A percentile compares a stretch with the other conserved stretches of the same genome.
Conservation (phyloP, 768 basidiomycete genomes). For the Termitomyces bulborhizus region DNA sequence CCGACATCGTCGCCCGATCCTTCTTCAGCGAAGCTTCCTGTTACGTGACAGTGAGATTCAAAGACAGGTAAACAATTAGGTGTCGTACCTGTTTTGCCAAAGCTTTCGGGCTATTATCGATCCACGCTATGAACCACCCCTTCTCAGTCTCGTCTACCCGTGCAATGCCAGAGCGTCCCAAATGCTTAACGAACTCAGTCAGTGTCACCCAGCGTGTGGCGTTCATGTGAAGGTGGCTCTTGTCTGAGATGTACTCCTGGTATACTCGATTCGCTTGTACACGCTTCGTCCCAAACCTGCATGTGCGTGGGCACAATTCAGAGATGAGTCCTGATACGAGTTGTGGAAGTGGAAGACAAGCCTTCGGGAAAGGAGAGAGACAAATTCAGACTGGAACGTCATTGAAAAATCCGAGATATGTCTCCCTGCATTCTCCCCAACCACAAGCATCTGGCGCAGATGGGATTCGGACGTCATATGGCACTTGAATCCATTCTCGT, state of each 20-base stretch:
- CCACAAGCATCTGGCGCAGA: constrained; percentile 87
- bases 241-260: constrained; percentile 96
- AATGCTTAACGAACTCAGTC: constrained; percentile 89
- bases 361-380: constrained; percentile 83
- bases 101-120: constrained; percentile 93
- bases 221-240: constrained; percentile 96
- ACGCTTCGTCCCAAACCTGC: constrained; percentile 88
- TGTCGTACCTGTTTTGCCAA: constrained; percentile 75
- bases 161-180: constrained; percentile 80
- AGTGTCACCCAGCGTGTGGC: constrained; percentile 96
- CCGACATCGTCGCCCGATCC: constrained; percentile 84
- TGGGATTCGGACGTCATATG: constrained; percentile 86
- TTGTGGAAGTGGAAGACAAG: constrained; percentile 23
- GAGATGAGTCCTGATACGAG: background rate
- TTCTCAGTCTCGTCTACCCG: constrained; percentile 98
- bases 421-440: constrained; percentile 88
- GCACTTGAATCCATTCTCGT: constrained; percentile 99
- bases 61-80: background rate
- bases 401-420: constrained; percentile 89
- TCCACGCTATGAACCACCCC: constrained; percentile 97
- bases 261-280: constrained; percentile 94
- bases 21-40: constrained; percentile 86
- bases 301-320: background rate
- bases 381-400: constrained; percentile 89
- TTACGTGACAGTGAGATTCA: constrained; percentile 4